Evolutionary conservation across 2,329 filamentous ascomycete genomes (phyloP).

Genomic region (Paramyrothecium sp.): DNA sequence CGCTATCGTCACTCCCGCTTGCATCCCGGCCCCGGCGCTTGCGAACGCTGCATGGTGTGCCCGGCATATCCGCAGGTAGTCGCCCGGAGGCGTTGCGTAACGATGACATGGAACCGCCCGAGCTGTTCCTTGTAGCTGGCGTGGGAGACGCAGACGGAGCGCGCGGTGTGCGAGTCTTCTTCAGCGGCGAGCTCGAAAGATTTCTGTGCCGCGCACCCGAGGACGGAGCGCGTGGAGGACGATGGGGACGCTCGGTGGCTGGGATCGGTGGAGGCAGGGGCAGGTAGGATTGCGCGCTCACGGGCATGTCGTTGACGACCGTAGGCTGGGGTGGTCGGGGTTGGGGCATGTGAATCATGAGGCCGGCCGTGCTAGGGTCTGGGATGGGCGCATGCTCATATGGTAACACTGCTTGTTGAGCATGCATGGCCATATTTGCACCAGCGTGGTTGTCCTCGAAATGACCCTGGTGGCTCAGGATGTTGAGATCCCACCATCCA

Average conservation of each 20-base stretch:
- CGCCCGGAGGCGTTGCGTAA: conserved; percentile 33
- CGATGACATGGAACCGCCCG: conserved; percentile 33
- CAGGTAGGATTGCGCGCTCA: conserved; percentile 33
- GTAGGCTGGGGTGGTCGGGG: conserved; percentile 32
- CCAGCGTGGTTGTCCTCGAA: conserved; percentile 30
- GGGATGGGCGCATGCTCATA: conserved; percentile 36
- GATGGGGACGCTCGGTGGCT: conserved; percentile 35
- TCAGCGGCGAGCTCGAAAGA: conserved; percentile 34
- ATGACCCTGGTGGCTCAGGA: conserved; percentile 24
- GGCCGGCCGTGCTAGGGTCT: conserved; percentile 32
- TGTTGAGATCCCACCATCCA: conserved; percentile 29
- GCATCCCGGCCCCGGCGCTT: conserved; percentile 37
- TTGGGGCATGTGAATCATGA: conserved; percentile 56
- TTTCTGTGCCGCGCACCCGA: conserved; percentile 47
- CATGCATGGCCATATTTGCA: conserved; percentile 38
- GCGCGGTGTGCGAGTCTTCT: conserved; percentile 34
- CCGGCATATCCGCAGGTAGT: conserved; percentile 29
- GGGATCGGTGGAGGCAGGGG: conserved; percentile 26
- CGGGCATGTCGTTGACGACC: conserved; percentile 31
- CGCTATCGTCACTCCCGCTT: conserved; percentile 36
- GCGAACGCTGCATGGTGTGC: conserved; percentile 37
- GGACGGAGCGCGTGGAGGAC: conserved; percentile 52
- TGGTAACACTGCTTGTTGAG: conserved; percentile 36
- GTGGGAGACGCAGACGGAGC: conserved; percentile 39
- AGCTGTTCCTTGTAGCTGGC: conserved; percentile 35